Conservation (phyloP, 306 rosid species). For the Prunus kanzakura region DNA sequence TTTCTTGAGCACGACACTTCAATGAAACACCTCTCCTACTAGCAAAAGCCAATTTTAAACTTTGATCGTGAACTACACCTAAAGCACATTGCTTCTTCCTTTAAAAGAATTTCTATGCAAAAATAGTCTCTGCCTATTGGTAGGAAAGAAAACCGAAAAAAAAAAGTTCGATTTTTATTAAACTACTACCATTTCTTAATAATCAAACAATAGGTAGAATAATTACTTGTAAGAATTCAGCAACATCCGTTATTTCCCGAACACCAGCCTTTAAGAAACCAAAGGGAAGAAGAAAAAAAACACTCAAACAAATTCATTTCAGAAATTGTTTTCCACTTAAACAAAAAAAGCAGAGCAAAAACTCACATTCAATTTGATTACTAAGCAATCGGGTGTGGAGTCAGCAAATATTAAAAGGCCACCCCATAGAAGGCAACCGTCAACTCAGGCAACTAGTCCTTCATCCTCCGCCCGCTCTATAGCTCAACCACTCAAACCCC, state of each 20-base stretch:
- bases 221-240: conserved; percentile 55
- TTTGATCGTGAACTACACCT: conserved; percentile 34
- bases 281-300: neutral
- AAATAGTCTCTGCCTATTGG: conserved; percentile 42
- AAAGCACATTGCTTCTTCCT: conserved; percentile 37
- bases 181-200: neutral
- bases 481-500: too few species aligned
- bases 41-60: conserved; percentile 8
- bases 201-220: neutral
- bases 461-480: too few species aligned
- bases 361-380: neutral
- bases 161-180: neutral
- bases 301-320: neutral
- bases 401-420: neutral
- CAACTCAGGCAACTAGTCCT: too few species aligned
- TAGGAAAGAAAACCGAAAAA: conserved; percentile 5
- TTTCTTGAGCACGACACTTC: conserved; percentile 49
- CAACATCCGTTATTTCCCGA: conserved; percentile 40
- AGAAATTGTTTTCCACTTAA: neutral
- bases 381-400: neutral
- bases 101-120: conserved; percentile 33
- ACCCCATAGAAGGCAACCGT: too few species aligned
- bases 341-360: neutral
- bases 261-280: conserved; percentile 31
- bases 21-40: conserved; percentile 29